A percentile compares a stretch with the other conserved stretches of the same genome.
These are phyloP conservation scores for Eucommia ulmoides DNA, from an alignment of 257 asterid genomes.

Conservation along the genomic window DNA sequence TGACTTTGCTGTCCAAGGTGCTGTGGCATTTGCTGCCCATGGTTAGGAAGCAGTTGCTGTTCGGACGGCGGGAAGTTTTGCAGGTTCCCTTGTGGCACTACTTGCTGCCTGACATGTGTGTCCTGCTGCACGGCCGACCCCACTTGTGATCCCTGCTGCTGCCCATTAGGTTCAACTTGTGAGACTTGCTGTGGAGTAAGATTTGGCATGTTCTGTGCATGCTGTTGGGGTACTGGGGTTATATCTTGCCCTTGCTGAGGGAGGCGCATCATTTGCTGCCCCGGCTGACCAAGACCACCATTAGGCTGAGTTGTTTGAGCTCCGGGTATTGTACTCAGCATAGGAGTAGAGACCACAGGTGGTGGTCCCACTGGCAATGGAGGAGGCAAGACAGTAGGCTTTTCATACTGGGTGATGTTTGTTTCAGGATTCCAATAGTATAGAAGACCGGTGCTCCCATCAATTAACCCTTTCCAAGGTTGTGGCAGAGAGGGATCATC, in stretches of 20 bases:
- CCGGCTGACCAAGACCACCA: conserved; percentile 32
- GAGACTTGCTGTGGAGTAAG: conserved; percentile 9
- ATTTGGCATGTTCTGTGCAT: conserved; percentile 16
- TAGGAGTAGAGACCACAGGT: conserved; percentile 41
- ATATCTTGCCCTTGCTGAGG: conserved; percentile 29
- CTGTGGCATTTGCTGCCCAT: conserved; percentile 28
- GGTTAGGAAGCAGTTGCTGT: conserved; percentile 34
- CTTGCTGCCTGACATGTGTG: conserved; percentile 38
- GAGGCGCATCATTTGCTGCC: conserved; percentile 21
- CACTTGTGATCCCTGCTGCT: conserved; percentile 39
- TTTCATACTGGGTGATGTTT: conserved; percentile 76
- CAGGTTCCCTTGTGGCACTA: conserved; percentile 44
- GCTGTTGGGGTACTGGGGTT: conserved; percentile 30
- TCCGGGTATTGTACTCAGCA: conserved; percentile 58
- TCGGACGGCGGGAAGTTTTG: conserved; percentile 41
- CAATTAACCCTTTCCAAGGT: conserved; percentile 93
- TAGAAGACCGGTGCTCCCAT: conserved; percentile 53
- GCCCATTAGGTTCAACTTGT: conserved; percentile 8
- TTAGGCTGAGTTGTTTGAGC: conserved; percentile 38
- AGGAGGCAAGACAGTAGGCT: conserved; percentile 49
- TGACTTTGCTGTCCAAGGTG: conserved; percentile 27
- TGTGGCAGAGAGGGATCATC: conserved; percentile 88
- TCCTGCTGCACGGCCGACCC: conserved; percentile 37
- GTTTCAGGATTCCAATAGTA: conserved; percentile 97
- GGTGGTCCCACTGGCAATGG: conserved; percentile 68